These are phyloP conservation scores for Teratosphaeria destructans DNA, from an alignment of 2,329 filamentous ascomycete species.

Conservation along the genomic window DNA sequence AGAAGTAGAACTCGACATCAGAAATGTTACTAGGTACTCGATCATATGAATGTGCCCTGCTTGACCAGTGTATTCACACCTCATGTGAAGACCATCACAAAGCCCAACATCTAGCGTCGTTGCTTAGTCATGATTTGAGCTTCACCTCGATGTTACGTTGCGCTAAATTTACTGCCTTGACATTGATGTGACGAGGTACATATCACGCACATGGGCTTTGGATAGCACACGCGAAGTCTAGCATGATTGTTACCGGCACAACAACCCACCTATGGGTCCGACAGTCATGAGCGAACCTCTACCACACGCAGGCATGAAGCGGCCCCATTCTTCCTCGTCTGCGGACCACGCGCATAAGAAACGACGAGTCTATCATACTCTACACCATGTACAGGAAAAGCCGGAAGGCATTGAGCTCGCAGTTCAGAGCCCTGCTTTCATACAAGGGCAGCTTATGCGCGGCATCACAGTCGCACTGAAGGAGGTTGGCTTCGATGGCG, in stretches of 20 bases:
- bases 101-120: not conserved
- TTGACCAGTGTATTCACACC: too few species aligned
- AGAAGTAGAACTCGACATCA: not conserved
- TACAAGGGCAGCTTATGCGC: conserved; percentile 45
- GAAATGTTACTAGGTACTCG: too few species aligned
- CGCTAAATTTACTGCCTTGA: too few species aligned
- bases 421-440: conserved; percentile 40
- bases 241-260: not conserved
- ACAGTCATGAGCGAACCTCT: conserved; percentile 2
- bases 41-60: too few species aligned
- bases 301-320: conserved; percentile 7
- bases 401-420: conserved; percentile 25
- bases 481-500: conserved; percentile 45
- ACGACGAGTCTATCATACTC: conserved; percentile 14
- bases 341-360: conserved; percentile 5
- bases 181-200: too few species aligned
- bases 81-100: too few species aligned
- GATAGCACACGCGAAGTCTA: not conserved
- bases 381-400: conserved; percentile 17
- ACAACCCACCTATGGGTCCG: not conserved
- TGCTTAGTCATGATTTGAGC: not conserved
- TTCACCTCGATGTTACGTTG: not conserved
- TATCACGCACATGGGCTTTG: not conserved
- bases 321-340: conserved; percentile 3
- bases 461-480: conserved; percentile 44